Evolutionary conservation across 2,329 filamentous ascomycete species (phyloP).

Genomic region (Fusarium oligoseptatum): DNA sequence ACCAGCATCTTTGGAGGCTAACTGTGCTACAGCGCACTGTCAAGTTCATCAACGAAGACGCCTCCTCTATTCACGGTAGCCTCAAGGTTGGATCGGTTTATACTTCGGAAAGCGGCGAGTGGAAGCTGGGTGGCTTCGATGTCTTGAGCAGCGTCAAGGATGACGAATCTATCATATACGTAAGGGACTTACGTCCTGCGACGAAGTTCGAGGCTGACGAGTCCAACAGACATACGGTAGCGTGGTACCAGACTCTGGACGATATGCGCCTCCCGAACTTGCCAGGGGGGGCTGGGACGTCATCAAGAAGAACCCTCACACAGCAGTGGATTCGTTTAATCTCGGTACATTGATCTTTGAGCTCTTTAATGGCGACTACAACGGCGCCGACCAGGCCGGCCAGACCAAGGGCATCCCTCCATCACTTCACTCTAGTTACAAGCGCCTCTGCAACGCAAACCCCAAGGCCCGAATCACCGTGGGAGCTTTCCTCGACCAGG

Average conservation of each 20-base stretch:
- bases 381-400: slow-evolving; percentile 81
- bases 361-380: slow-evolving; percentile 89
- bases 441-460: slow-evolving; percentile 87
- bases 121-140: slow-evolving; percentile 96
- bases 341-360: slow-evolving; percentile 89
- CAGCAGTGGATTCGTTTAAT: slow-evolving; percentile 88
- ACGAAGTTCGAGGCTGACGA: slow-evolving; percentile 19
- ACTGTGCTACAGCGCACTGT: slow-evolving; percentile 77
- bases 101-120: slow-evolving; percentile 95
- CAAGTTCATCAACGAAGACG: slow-evolving; percentile 96
- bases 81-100: slow-evolving; percentile 89
- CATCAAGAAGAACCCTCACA: slow-evolving; percentile 84
- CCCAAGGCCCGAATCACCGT: slow-evolving; percentile 90
- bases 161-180: slow-evolving; percentile 92
- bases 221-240: slow-evolving; percentile 81
- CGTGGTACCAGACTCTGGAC: slow-evolving; percentile 84
- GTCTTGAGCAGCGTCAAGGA: slow-evolving; percentile 95
- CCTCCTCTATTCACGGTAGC: slow-evolving; percentile 89
- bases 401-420: slow-evolving; percentile 89
- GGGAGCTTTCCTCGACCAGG: slow-evolving; percentile 90
- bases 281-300: slow-evolving; percentile 90
- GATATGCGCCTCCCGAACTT: slow-evolving; percentile 90
- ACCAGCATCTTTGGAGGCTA: slow-evolving; percentile 22
- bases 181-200: slow-evolving; percentile 49
- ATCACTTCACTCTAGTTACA: slow-evolving; percentile 91